A percentile compares a stretch with the other conserved stretches of the same genome.
phyloP scores from a whole-genome alignment of 495 filamentous ascomycete species.

The Pyrenula massariospora region DNA sequence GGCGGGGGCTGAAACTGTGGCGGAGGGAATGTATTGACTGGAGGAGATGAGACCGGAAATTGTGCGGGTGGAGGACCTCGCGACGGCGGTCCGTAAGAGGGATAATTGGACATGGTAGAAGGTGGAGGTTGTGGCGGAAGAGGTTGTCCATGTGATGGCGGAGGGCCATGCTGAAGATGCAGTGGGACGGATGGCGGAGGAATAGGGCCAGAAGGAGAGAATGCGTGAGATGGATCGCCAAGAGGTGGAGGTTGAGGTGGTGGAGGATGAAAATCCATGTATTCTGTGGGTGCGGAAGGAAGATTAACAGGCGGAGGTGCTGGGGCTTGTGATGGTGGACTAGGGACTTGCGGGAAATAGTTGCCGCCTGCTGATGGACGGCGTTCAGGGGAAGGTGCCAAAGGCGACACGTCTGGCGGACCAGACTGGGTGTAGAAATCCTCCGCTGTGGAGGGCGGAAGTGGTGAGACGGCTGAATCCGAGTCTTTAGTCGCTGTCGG shows the following conservation, averaged over 20 bases:
- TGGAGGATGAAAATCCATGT: background rate
- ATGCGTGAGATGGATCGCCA: conserved; percentile 22
- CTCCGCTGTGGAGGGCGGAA: conserved; percentile 2
- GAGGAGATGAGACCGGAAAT: conserved; percentile 35
- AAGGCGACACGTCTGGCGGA: conserved; percentile 24
- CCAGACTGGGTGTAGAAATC: conserved; percentile 11
- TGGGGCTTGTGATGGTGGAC: background rate
- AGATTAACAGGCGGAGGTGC: conserved; percentile 1
- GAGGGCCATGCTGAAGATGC: conserved; percentile 2
- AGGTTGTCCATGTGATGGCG: background rate
- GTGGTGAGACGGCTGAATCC: background rate
- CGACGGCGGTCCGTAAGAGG: background rate
- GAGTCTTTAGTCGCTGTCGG: conserved; percentile 1
- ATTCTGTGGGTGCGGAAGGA: conserved; percentile 11
- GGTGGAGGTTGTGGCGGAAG: background rate
- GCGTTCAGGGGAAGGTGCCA: conserved; percentile 14
- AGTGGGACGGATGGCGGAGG: conserved; percentile 13
- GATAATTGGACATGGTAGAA: background rate
- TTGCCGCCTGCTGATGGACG: conserved; percentile 33
- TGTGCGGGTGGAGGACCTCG: conserved; percentile 9
- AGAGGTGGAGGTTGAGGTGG: conserved; percentile 1
- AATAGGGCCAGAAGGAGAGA: conserved; percentile 12
- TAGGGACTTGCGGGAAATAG: conserved; percentile 40
- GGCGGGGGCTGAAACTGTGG: background rate
- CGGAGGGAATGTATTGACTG: conserved; percentile 17